These are phyloP conservation scores for Puccinia horiana DNA, from an alignment of 1,284 basidiomycete species.

Conservation along the genomic window DNA sequence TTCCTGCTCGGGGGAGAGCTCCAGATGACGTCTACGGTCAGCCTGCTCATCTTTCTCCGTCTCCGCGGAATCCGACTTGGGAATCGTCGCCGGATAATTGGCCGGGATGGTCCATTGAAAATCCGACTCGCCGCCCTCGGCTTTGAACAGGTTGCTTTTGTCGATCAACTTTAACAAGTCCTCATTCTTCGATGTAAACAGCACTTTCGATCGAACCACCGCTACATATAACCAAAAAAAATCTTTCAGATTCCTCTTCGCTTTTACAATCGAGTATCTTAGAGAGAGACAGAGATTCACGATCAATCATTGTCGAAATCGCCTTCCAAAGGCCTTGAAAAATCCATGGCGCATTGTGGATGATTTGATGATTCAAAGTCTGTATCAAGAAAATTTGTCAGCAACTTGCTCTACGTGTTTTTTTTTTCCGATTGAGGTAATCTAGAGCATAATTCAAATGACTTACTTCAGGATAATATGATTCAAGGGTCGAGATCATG, in stretches of 20 bases:
- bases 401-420: background rate
- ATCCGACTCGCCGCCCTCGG: conserved; percentile 13
- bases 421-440: background rate
- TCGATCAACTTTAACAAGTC: conserved; percentile 15
- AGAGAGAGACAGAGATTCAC: conserved; percentile 2
- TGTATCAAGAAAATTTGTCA: background rate
- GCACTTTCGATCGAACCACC: conserved; percentile 29
- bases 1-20: conserved; percentile 17
- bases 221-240: background rate
- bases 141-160: conserved; percentile 1
- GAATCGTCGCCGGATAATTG: background rate
- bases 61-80: background rate
- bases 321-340: conserved; percentile 49
- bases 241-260: too few relatives aligned
- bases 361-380: conserved; percentile 39
- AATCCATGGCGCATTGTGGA: conserved; percentile 47
- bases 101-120: conserved; percentile 24
- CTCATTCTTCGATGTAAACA: conserved; percentile 26
- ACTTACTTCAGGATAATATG: conserved; percentile 46
- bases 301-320: conserved; percentile 45
- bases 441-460: background rate
- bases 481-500: conserved; percentile 39
- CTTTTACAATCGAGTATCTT: background rate
- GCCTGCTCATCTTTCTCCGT: background rate
- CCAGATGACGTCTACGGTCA: background rate